These are phyloP conservation scores for Paramecium octaurelia DNA, from an alignment of 73 alveolate genomes.

Conservation along the genomic window DNA sequence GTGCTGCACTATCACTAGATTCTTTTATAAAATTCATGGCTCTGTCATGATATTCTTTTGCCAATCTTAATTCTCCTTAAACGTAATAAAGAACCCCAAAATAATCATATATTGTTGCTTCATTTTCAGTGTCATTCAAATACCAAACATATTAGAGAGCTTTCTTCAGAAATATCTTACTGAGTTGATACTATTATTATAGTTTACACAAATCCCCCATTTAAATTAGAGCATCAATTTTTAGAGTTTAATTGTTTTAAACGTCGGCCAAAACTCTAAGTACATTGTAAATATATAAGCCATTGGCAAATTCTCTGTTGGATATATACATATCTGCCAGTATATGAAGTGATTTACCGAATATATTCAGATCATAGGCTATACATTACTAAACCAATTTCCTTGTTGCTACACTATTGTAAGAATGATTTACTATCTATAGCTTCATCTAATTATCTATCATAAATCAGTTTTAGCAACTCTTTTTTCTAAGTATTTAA, in stretches of 20 bases:
- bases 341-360: neutral
- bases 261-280: neutral
- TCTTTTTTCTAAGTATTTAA: neutral
- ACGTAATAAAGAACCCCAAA: slow-evolving; percentile 29
- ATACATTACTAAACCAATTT: neutral
- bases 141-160: slow-evolving; percentile 44
- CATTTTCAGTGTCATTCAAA: neutral
- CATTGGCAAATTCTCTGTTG: slow-evolving; percentile 6
- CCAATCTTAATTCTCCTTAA: neutral
- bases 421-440: slow-evolving; percentile 1
- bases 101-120: slow-evolving; percentile 10
- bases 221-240: neutral
- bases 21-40: slow-evolving; percentile 28
- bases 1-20: slow-evolving; percentile 21
- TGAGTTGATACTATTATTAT: neutral
- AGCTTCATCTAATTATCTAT: slow-evolving; percentile 9
- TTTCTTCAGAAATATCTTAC: slow-evolving; percentile 25
- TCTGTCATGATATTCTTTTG: slow-evolving; percentile 42
- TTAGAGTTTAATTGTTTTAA: neutral
- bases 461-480: neutral
- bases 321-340: slow-evolving; percentile 5
- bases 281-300: neutral
- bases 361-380: neutral
- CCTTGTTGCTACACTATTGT: neutral
- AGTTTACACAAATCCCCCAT: slow-evolving; percentile 35